Evolutionary conservation across 768 basidiomycete species (phyloP).

Genomic region (Russula compacta): DNA sequence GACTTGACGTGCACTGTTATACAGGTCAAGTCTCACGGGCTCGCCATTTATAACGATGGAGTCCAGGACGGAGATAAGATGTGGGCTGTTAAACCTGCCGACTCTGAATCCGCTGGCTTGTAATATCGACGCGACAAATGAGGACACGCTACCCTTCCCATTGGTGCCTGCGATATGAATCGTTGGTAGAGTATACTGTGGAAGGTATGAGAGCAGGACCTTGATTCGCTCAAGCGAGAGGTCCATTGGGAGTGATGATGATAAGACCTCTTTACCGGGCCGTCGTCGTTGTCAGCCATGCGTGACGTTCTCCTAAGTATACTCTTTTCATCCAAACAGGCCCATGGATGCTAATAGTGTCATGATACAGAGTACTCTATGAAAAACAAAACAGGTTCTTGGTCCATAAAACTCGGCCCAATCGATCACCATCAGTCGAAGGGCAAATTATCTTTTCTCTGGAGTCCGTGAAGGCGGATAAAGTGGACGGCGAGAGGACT

Average conservation of each 20-base stretch:
- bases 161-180: slow-evolving; percentile 93
- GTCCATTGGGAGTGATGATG: slow-evolving; percentile 34
- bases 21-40: slow-evolving; percentile 42
- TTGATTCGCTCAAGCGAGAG: slow-evolving; percentile 54
- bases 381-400: background rate
- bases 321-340: background rate
- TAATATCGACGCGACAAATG: slow-evolving; percentile 71
- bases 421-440: background rate
- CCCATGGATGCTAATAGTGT: background rate
- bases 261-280: background rate
- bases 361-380: slow-evolving; percentile 10
- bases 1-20: slow-evolving; percentile 34
- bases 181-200: slow-evolving; percentile 65
- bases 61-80: slow-evolving; percentile 71
- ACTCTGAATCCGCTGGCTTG: slow-evolving; percentile 44
- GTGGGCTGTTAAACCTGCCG: slow-evolving; percentile 90
- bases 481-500: background rate
- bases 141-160: slow-evolving; percentile 92
- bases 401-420: slow-evolving; percentile 2
- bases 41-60: slow-evolving; percentile 59
- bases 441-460: background rate
- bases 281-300: too few species aligned
- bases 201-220: slow-evolving; percentile 44
- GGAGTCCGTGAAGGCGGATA: background rate
- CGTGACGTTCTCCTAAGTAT: background rate